Evolutionary conservation across 2,329 filamentous ascomycete species (phyloP), one percentile per base, ranked within the genome.

Genomic region (Didymella glomerata): DNA sequence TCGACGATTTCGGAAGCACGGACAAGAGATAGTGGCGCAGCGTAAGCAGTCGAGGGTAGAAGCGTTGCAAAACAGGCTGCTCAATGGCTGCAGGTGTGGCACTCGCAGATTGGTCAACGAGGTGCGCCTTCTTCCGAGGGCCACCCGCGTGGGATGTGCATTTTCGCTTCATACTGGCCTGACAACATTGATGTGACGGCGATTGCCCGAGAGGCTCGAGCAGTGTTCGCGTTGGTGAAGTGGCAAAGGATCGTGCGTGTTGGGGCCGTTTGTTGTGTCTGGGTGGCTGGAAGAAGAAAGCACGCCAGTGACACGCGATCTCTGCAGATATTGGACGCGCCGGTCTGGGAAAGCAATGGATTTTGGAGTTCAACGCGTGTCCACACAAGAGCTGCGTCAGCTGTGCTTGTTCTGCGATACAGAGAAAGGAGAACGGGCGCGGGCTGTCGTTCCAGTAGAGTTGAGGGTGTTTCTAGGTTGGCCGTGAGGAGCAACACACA

Each of bases 1-100:
- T 90, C 5, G 91, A 94, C 11, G 86, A 82, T n/a, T 76, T 65
- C 0, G 91, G 89, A 11, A 96, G 83, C 60, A 82, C 85, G 20
- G 81, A 80, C 47, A 93, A 79, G 63, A 93, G 79, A 78, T 92
- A 91, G 57, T 89, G 82, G 68, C 92, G 87, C 57, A 97, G 80
- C 0, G 88, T 88, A 54, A 86, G 76, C 13, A 93, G 84, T 46
- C 83, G 77, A 8, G 83, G 78, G 77, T 93, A 96, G 77, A 89
- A 90, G 61, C 85, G 84, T 45, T 82, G 82, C 56, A 96, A 81
- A 32, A 95, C 83, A 53, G 86, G 85, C 71, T 92, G 88, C 57
- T 78, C 76, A 53, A 80, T 69, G 59, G 56, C 42, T 48, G 64
- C n/a, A 63, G 66, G 58, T 66, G 68, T 69, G 74, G 72, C 71